Conservation (phyloP, 129 eudicot genomes). For the Deinandra increscens region DNA sequence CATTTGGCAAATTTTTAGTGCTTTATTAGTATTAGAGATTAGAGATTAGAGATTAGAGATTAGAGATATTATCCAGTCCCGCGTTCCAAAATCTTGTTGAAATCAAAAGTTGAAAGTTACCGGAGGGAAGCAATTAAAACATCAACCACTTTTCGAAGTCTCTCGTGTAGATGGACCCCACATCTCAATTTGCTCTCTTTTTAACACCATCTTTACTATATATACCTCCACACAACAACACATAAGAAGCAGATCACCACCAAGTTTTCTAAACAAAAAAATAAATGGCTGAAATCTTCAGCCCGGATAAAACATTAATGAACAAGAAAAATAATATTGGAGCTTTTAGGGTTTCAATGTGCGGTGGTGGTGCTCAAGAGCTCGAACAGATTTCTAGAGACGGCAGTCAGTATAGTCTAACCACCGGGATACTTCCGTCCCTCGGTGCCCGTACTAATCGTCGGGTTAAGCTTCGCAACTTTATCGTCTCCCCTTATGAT, state of each 20-base stretch:
- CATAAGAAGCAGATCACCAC: not conserved
- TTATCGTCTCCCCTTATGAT: constrained; percentile 56
- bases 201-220: not conserved
- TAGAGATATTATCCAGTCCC: too few species aligned
- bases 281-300: constrained; percentile 22
- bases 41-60: too few species aligned
- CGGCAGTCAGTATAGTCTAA: constrained; percentile 57
- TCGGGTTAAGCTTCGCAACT: constrained; percentile 35
- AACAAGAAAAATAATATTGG: constrained; percentile 25
- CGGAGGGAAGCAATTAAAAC: constrained; percentile 3
- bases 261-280: too few species aligned
- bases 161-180: constrained; percentile 30
- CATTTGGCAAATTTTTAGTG: too few species aligned
- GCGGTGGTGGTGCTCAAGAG: constrained; percentile 50
- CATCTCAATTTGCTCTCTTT: not conserved
- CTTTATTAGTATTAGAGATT: too few species aligned
- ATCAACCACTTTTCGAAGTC: constrained; percentile 9
- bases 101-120: not conserved
- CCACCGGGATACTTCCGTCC: constrained; percentile 53
- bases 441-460: constrained; percentile 53
- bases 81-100: too few species aligned
- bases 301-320: not conserved
- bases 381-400: constrained; percentile 68
- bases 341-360: constrained; percentile 49
- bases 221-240: too few species aligned